These are phyloP conservation scores for Beauveria caledonica DNA, from an alignment of 2,329 filamentous ascomycete genomes.

Conservation along the genomic window DNA sequence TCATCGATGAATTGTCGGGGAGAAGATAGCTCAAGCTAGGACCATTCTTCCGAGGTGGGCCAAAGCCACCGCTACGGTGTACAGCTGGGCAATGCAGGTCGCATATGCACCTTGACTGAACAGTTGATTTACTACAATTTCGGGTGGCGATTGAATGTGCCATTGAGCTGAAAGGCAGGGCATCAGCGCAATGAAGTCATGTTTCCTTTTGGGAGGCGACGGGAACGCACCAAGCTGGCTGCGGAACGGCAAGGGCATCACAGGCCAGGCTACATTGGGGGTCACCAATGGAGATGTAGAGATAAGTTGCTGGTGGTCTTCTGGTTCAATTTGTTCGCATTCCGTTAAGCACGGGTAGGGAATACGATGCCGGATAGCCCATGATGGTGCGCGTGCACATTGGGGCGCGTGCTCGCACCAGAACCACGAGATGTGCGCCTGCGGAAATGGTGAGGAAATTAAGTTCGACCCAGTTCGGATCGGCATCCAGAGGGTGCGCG, in stretches of 20 bases:
- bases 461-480: no score
- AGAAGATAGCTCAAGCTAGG: conserved; percentile 1
- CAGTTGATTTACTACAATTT: not conserved
- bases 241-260: not conserved
- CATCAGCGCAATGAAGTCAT: not conserved
- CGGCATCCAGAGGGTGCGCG: no score
- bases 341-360: not conserved
- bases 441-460: not conserved
- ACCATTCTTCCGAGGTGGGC: conserved; percentile 4
- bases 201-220: not conserved
- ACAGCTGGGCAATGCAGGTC: not conserved
- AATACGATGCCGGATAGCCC: not conserved
- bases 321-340: not conserved
- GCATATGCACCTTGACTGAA: not conserved
- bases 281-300: no score
- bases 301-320: no score
- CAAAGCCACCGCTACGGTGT: not conserved
- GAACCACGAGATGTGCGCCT: not conserved
- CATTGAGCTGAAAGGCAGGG: no score
- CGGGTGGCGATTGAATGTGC: not conserved
- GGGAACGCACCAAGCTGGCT: not conserved
- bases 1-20: not conserved
- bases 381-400: not conserved
- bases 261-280: not conserved
- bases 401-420: not conserved